phyloP scores from a whole-genome alignment of 2,329 filamentous ascomycete species.

The Ceratocystis harringtonii region DNA sequence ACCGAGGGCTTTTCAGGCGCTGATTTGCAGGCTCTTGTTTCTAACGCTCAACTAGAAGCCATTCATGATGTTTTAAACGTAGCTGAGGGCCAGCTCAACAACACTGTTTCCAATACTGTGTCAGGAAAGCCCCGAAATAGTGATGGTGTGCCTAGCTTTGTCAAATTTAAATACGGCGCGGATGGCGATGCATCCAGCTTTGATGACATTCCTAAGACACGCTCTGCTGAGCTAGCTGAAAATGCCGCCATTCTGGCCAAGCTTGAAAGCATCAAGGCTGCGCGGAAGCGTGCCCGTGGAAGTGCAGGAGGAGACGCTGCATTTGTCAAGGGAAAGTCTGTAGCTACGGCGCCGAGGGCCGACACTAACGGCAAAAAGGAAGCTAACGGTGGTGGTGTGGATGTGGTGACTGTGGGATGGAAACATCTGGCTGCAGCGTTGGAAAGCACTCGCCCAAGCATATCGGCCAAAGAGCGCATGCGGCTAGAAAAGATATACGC shows the following conservation, averaged over 20 bases:
- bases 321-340: constrained; percentile 21
- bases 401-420: constrained; percentile 71
- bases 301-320: constrained; percentile 18
- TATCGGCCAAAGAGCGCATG: constrained; percentile 60
- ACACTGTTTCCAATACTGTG: constrained; percentile 23
- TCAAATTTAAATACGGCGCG: constrained; percentile 72
- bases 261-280: constrained; percentile 60
- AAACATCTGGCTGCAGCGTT: constrained; percentile 68
- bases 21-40: constrained; percentile 85
- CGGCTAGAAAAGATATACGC: constrained; percentile 69
- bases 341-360: constrained; percentile 26
- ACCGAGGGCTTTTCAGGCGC: constrained; percentile 90
- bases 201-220: constrained; percentile 32
- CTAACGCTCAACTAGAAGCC: constrained; percentile 91
- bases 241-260: constrained; percentile 68
- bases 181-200: constrained; percentile 30
- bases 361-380: not conserved
- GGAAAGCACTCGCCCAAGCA: constrained; percentile 63
- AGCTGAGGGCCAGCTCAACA: constrained; percentile 25
- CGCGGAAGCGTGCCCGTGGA: constrained; percentile 33
- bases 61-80: constrained; percentile 82
- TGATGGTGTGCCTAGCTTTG: constrained; percentile 37
- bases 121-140: constrained; percentile 17
- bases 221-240: constrained; percentile 49
- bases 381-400: constrained; percentile 1